Evolutionary conservation across 2,329 filamentous ascomycete genomes (phyloP).

Genomic region (Claviceps digitariae): DNA sequence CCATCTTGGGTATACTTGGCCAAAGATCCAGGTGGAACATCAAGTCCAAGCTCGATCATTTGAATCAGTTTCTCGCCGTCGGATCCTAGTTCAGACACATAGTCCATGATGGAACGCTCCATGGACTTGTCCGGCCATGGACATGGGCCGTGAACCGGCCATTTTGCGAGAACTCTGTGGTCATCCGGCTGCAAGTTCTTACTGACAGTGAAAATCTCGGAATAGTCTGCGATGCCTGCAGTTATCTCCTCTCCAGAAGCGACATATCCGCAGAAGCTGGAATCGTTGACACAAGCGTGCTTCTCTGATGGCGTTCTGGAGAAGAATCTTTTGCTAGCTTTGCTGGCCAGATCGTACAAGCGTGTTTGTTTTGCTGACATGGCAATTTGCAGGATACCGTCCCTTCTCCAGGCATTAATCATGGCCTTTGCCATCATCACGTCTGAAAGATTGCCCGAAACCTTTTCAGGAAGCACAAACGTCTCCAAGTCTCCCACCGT

Average conservation of each 20-base stretch:
- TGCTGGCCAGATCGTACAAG: slow-evolving; percentile 23
- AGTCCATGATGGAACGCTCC: slow-evolving; percentile 24
- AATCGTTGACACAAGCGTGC: slow-evolving; percentile 27
- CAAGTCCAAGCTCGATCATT: slow-evolving; percentile 31
- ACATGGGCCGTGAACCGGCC: slow-evolving; percentile 36
- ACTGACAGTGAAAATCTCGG: slow-evolving; percentile 38
- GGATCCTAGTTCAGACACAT: slow-evolving; percentile 26
- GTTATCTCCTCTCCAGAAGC: slow-evolving; percentile 35
- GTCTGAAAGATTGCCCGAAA: slow-evolving; percentile 22
- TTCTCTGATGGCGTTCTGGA: slow-evolving; percentile 22
- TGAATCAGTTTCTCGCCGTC: slow-evolving; percentile 31
- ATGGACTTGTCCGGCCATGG: slow-evolving; percentile 32
- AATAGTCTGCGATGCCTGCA: slow-evolving; percentile 35
- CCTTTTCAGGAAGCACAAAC: slow-evolving; percentile 25
- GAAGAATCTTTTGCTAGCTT: slow-evolving; percentile 27
- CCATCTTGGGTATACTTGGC: slow-evolving; percentile 30
- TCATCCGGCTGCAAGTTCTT: slow-evolving; percentile 30
- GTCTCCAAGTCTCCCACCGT: slow-evolving; percentile 22
- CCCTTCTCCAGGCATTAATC: slow-evolving; percentile 27
- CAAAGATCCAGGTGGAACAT: slow-evolving; percentile 25
- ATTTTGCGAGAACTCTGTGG: slow-evolving; percentile 23
- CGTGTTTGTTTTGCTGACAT: slow-evolving; percentile 22
- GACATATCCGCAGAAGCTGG: slow-evolving; percentile 34
- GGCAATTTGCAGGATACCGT: slow-evolving; percentile 33
- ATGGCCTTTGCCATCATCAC: slow-evolving; percentile 25